A percentile compares a stretch with the other conserved stretches of the same genome.
These are phyloP conservation scores for Saturnispora diversa DNA, from an alignment of 805 yeast genomes.

Conservation along the genomic window DNA sequence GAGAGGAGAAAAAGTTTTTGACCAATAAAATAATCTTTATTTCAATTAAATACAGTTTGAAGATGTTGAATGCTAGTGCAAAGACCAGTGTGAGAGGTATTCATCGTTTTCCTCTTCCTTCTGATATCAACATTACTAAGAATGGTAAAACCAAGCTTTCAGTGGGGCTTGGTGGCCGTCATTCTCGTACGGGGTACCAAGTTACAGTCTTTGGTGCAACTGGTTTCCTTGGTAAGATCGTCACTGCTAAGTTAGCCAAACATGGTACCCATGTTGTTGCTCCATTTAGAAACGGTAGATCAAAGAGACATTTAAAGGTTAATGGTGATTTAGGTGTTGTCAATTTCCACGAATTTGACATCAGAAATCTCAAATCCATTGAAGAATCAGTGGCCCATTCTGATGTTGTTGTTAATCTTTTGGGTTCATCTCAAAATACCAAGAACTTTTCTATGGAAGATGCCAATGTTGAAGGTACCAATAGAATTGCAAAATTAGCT, in stretches of 20 bases:
- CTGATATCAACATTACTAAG: slow-evolving; percentile 64
- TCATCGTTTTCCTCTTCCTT: slow-evolving; percentile 32
- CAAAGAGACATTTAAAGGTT: slow-evolving; percentile 69
- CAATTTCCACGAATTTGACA: slow-evolving; percentile 72
- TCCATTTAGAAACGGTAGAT: slow-evolving; percentile 77
- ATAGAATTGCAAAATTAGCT: slow-evolving; percentile 67
- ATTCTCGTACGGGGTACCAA: slow-evolving; percentile 80
- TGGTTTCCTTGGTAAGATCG: slow-evolving; percentile 70
- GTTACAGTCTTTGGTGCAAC: slow-evolving; percentile 83
- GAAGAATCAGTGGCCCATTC: slow-evolving; percentile 72
- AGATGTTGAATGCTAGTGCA: too few species aligned
- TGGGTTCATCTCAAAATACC: slow-evolving; percentile 69
- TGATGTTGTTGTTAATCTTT: slow-evolving; percentile 73
- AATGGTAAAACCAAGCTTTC: slow-evolving; percentile 66
- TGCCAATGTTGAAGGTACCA: slow-evolving; percentile 70
- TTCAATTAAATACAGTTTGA: too few species aligned
- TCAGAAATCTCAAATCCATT: slow-evolving; percentile 67
- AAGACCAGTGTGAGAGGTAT: slow-evolving; percentile 16
- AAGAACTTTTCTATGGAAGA: slow-evolving; percentile 79
- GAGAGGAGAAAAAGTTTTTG: background rate
- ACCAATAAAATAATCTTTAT: too few species aligned
- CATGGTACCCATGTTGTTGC: slow-evolving; percentile 73
- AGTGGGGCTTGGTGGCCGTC: slow-evolving; percentile 73
- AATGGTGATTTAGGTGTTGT: slow-evolving; percentile 86
- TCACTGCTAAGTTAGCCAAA: slow-evolving; percentile 65